Evolutionary conservation across 179 eudicot genomes (phyloP).

Genomic region (Patellifolia procumbens): DNA sequence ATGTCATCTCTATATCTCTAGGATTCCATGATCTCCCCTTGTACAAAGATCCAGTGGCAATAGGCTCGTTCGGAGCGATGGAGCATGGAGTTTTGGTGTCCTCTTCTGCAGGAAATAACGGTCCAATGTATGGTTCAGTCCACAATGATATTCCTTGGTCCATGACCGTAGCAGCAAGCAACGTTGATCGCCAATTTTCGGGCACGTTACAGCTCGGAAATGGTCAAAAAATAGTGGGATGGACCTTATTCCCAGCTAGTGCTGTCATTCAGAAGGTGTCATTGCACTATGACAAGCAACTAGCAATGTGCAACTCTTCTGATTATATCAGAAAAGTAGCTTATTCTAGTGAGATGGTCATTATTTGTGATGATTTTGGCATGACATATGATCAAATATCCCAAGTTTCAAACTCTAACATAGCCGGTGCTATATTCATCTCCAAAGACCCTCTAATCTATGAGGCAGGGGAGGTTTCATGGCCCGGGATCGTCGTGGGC

Average conservation of each 20-base stretch:
- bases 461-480: constrained; percentile 22
- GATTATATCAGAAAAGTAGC: constrained; percentile 19
- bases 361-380: constrained; percentile 33
- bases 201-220: constrained; percentile 37
- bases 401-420: constrained; percentile 23
- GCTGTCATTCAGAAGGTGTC: constrained; percentile 31
- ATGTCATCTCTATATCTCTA: constrained; percentile 45
- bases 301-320: constrained; percentile 35
- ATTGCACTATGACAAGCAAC: constrained; percentile 19
- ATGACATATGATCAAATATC: constrained; percentile 20
- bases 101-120: constrained; percentile 41
- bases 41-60: constrained; percentile 38
- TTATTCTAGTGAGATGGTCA: constrained; percentile 16
- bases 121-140: constrained; percentile 29
- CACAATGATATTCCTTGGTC: constrained; percentile 43
- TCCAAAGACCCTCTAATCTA: constrained; percentile 25
- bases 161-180: constrained; percentile 39
- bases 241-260: constrained; percentile 47
- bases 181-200: constrained; percentile 37
- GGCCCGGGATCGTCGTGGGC: constrained; percentile 48
- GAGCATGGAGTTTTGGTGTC: constrained; percentile 41
- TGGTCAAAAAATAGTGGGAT: constrained; percentile 33
- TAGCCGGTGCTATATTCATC: constrained; percentile 33
- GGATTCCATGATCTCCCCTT: constrained; percentile 32
- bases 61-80: constrained; percentile 46